Evolutionary conservation across 257 asterid genomes (phyloP).

Genomic region (Dorcoceras hygrometricum): DNA sequence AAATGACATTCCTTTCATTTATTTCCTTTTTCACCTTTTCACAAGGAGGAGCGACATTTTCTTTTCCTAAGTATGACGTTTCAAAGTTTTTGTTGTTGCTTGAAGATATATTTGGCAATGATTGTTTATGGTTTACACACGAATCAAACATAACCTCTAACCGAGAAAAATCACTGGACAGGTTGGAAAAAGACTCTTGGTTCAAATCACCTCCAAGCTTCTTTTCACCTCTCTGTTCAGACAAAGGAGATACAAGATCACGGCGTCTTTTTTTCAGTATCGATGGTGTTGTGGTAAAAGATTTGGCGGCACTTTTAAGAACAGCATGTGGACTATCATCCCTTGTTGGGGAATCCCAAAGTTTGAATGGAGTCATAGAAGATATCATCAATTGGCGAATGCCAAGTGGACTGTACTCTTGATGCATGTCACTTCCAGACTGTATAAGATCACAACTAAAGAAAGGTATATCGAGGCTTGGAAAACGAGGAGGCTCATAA

Average conservation of each 20-base stretch:
- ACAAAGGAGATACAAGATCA: constrained; percentile 78
- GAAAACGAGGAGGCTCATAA: constrained; percentile 95
- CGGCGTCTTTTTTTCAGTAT: constrained; percentile 88
- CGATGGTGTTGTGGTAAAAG: constrained; percentile 75
- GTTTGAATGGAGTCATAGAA: constrained; percentile 67
- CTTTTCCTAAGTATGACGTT: constrained; percentile 46
- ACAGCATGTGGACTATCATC: constrained; percentile 76
- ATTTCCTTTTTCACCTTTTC: constrained; percentile 33
- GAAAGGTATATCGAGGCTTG: constrained; percentile 84
- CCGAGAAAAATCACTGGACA: constrained; percentile 51
- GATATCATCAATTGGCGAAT: constrained; percentile 90
- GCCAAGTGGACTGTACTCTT: constrained; percentile 95
- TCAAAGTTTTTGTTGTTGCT: constrained; percentile 28
- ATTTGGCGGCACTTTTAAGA: constrained; percentile 86
- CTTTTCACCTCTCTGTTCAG: constrained; percentile 77
- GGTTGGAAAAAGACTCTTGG: constrained; percentile 44
- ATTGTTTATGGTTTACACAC: constrained; percentile 34
- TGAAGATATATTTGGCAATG: constrained; percentile 30
- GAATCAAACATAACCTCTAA: constrained; percentile 59
- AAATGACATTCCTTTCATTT: constrained; percentile 24
- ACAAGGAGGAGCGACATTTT: constrained; percentile 44
- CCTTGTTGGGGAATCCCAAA: constrained; percentile 93
- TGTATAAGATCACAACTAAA: constrained; percentile 89
- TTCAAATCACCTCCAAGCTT: constrained; percentile 48
- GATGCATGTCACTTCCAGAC: constrained; percentile 68